A percentile compares a stretch with the other conserved stretches of the same genome.
Evolutionary conservation across 495 filamentous ascomycete genomes (phyloP).

Genomic region (Platismatia glauca): DNA sequence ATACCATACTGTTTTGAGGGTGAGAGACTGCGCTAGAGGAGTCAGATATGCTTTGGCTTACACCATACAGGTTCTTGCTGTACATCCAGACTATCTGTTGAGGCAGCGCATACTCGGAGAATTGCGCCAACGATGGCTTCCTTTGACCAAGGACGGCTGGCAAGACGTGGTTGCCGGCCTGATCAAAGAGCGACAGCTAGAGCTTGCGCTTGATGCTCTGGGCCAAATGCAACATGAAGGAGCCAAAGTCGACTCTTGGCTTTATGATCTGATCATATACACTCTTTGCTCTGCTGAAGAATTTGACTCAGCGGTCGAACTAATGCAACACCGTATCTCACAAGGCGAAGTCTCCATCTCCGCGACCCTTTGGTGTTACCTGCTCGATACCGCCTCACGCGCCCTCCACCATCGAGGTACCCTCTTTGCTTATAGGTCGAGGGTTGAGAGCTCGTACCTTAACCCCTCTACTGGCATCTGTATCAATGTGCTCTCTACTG

Average conservation of each 20-base stretch:
- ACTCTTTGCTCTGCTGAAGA: conserved; percentile 60
- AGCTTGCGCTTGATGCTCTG: conserved; percentile 68
- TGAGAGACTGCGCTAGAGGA: conserved; percentile 26
- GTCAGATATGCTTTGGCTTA: conserved; percentile 15
- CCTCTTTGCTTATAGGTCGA: conserved; percentile 53
- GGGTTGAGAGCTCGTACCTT: conserved; percentile 49
- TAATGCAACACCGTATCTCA: conserved; percentile 48
- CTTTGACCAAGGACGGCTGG: conserved; percentile 53
- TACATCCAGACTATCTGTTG: conserved; percentile 78
- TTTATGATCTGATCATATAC: conserved; percentile 66
- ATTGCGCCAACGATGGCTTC: conserved; percentile 63
- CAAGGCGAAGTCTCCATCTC: conserved; percentile 39
- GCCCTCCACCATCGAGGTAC: conserved; percentile 46
- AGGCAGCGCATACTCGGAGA: conserved; percentile 60
- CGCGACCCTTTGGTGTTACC: conserved; percentile 51
- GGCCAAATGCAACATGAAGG: conserved; percentile 53
- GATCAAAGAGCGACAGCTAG: conserved; percentile 69
- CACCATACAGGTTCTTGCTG: conserved; percentile 51
- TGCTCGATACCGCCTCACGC: conserved; percentile 60
- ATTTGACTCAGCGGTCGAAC: conserved; percentile 60
- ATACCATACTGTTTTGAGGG: conserved; percentile 66
- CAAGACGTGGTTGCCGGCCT: conserved; percentile 63
- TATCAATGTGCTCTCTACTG: conserved; percentile 57
- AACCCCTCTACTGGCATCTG: conserved; percentile 58
- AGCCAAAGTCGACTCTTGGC: conserved; percentile 53